Base-by-base conservation (phyloP, 1,284 basidiomycete species). In the Ustilago crameri region DNA sequence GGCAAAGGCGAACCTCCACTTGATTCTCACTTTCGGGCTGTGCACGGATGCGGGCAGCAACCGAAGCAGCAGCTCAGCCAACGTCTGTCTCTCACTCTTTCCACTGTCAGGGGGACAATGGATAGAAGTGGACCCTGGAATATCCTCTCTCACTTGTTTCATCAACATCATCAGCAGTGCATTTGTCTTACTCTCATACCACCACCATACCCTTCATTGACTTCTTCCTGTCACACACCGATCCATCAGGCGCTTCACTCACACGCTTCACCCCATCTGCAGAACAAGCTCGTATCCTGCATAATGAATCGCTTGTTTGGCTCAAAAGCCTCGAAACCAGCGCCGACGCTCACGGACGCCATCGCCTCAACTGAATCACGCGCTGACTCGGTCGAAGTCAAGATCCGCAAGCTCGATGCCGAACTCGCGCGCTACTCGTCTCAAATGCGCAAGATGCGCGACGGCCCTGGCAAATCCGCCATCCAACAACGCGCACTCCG, bases 401-500 rank as follows among this genome's bases (percentile, higher is more conserved):
- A 98, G 87, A 87, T 98, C 75, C 92, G 91, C 85, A 98, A 98
- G 84, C 88, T 98, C 23, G 95, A 98, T 83, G 93, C 90, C 5
- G 96, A 99, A 83, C 88, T 98, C 30, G 88, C 87, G 40, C 87
- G 92, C 53, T 98, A 97, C 86, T 94, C 95, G 84, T 93, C 95
- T 62, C 95, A 98, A 85, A 94, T 98, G 93, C 89, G 90, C 80
- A 95, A 94, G 85, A 87, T 98, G 84, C 88, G 93, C 26, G 91
- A 91, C 73, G 95, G 96, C 0, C 94, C 96, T 17, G 96, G 95
- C 51, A 99, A 98, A 93, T 86, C 88, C 64, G 95, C 96, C 1
- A 91, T 98, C 40, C 93, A 97, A 84, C 91, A 95, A 84, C 90
- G 96, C n/a, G 96, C 95, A 0, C 85, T 98, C 44, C 88, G 93